A percentile compares a stretch with the other conserved stretches of the same genome.
These are phyloP conservation scores for Daldinia sp. DNA, from an alignment of 2,329 filamentous ascomycete species.

Conservation along the genomic window DNA sequence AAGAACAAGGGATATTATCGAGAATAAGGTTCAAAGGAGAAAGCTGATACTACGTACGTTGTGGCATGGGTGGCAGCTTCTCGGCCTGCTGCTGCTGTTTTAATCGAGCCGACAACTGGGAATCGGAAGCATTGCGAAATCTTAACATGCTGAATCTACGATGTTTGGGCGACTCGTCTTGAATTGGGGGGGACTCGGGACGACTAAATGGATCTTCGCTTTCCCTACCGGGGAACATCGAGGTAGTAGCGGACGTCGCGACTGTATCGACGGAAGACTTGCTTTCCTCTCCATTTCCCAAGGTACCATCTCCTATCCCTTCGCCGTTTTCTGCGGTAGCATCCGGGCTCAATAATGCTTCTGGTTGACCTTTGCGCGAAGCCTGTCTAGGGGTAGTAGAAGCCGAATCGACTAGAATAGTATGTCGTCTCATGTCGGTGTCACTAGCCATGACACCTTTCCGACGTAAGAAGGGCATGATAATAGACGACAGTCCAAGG, in stretches of 20 bases:
- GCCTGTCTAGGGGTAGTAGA: constrained; percentile 24
- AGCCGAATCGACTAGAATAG: constrained; percentile 48
- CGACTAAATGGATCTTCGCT: constrained; percentile 48
- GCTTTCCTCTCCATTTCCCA: constrained; percentile 30
- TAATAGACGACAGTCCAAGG: constrained; percentile 35
- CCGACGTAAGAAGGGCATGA: constrained; percentile 69
- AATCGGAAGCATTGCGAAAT: constrained; percentile 92
- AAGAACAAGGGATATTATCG: not conserved
- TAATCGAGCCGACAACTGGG: constrained; percentile 80
- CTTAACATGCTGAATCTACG: constrained; percentile 76
- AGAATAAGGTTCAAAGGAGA: constrained; percentile 20
- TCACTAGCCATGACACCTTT: constrained; percentile 68
- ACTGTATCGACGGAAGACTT: constrained; percentile 38
- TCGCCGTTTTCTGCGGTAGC: constrained; percentile 22
- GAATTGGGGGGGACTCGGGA: constrained; percentile 59
- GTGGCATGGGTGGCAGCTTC: constrained; percentile 65
- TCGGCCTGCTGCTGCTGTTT: constrained; percentile 70
- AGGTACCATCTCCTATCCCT: constrained; percentile 5
- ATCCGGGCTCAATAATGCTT: constrained; percentile 36
- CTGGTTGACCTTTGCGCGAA: constrained; percentile 35
- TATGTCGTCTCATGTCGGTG: constrained; percentile 65
- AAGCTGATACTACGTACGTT: constrained; percentile 56
- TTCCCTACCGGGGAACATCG: constrained; percentile 33
- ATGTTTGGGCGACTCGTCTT: constrained; percentile 64
- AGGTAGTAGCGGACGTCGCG: constrained; percentile 29